Percentiles rank a stretch among this genome's conserved stretches.
Evolutionary conservation across 1,284 basidiomycete genomes (phyloP).

Genomic region (Flammula alnicola): DNA sequence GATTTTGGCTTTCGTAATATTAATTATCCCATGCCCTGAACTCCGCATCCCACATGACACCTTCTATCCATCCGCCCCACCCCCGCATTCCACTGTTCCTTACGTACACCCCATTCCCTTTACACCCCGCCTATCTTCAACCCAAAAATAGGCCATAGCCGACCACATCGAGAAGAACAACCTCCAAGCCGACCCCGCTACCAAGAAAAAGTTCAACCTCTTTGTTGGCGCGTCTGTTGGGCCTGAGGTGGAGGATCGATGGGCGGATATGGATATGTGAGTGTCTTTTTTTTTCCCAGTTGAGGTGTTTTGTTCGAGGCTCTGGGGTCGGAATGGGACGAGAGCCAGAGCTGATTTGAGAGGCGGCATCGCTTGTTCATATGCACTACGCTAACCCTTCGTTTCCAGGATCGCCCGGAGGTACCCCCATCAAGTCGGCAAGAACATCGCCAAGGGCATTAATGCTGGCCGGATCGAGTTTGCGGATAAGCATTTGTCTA

Average conservation of each 20-base stretch:
- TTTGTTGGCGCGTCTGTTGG: constrained; percentile 56
- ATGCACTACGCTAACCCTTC: background rate
- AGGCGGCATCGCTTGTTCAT: background rate
- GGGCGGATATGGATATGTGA: constrained; percentile 50
- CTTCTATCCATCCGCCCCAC: background rate
- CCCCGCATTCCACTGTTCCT: background rate
- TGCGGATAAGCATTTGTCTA: constrained; percentile 51
- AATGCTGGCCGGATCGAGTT: constrained; percentile 52
- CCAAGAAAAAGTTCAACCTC: constrained; percentile 53
- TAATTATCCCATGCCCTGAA: too few relatives aligned
- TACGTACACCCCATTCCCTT: background rate
- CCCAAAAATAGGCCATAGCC: constrained; percentile 45
- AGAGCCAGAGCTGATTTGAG: background rate
- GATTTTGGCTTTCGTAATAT: background rate
- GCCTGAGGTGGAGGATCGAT: constrained; percentile 52
- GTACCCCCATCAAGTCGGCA: constrained; percentile 57
- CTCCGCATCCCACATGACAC: too few relatives aligned
- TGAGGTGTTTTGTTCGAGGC: background rate
- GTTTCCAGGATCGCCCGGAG: constrained; percentile 46
- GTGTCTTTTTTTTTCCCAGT: constrained; percentile 10
- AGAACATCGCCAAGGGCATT: constrained; percentile 53
- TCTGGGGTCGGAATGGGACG: background rate
- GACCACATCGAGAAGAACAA: constrained; percentile 50
- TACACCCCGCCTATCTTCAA: background rate
- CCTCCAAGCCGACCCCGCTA: constrained; percentile 46